A percentile compares a stretch with the other conserved stretches of the same genome.
phyloP scores from a whole-genome alignment of 306 rosid genomes.

The Vicia villosa region DNA sequence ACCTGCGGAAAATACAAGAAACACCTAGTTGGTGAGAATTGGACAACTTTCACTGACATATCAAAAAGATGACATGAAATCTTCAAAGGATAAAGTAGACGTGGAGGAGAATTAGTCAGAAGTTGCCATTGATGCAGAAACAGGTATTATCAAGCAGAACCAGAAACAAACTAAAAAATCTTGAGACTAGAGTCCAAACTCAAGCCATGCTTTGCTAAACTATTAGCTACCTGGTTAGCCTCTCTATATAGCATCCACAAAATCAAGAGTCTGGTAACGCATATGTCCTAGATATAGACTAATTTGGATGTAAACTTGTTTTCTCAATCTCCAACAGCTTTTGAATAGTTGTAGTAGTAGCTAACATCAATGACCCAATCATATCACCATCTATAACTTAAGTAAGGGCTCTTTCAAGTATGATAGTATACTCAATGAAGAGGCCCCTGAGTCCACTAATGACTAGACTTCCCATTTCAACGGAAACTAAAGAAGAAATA shows the following conservation, averaged over 20 bases:
- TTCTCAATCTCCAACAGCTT: constrained; percentile 63
- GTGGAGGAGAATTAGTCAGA: too few species aligned
- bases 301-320: constrained; percentile 31
- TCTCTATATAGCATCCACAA: too few species aligned
- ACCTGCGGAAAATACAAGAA: not conserved
- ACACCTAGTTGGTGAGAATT: too few species aligned
- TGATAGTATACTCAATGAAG: constrained; percentile 51
- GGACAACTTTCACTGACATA: too few species aligned
- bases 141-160: too few species aligned
- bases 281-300: not conserved
- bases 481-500: constrained; percentile 48
- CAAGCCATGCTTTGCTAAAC: not conserved
- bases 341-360: constrained; percentile 53
- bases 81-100: too few species aligned
- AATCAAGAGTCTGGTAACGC: not conserved
- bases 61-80: too few species aligned
- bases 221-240: not conserved
- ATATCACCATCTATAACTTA: constrained; percentile 1
- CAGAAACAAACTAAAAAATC: not conserved
- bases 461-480: constrained; percentile 62
- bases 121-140: too few species aligned
- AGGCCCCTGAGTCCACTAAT: constrained; percentile 52
- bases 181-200: not conserved
- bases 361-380: constrained; percentile 51
- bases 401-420: constrained; percentile 56